Evolutionary conservation across 805 yeast genomes (phyloP).

Genomic region (Candida cerambycidarum): DNA sequence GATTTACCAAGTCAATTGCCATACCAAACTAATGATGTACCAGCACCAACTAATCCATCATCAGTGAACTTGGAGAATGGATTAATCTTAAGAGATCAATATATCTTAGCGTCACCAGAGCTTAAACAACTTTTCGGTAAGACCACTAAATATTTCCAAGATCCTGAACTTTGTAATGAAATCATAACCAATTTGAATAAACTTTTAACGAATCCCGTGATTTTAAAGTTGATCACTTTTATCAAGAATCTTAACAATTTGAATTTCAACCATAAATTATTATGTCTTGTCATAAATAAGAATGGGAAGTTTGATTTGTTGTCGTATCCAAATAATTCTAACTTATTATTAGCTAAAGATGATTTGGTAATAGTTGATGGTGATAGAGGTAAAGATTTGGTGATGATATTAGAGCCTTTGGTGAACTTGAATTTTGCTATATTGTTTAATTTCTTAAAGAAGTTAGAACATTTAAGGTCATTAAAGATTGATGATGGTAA

Average conservation of each 20-base stretch:
- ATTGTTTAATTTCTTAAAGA: slow-evolving; percentile 70
- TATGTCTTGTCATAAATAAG: slow-evolving; percentile 55
- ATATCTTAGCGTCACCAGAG: slow-evolving; percentile 59
- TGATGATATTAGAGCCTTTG: slow-evolving; percentile 65
- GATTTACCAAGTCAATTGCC: slow-evolving; percentile 19
- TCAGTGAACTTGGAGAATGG: slow-evolving; percentile 59
- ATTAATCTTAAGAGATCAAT: slow-evolving; percentile 51
- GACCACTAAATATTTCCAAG: slow-evolving; percentile 55
- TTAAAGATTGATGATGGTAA: slow-evolving; percentile 33
- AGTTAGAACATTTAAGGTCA: slow-evolving; percentile 65
- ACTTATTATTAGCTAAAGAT: slow-evolving; percentile 52
- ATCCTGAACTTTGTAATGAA: slow-evolving; percentile 24
- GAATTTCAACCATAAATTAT: slow-evolving; percentile 39
- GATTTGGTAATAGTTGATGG: slow-evolving; percentile 82
- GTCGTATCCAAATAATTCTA: slow-evolving; percentile 65
- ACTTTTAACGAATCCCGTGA: slow-evolving; percentile 27
- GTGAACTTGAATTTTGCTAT: slow-evolving; percentile 65
- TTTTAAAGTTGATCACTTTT: slow-evolving; percentile 34
- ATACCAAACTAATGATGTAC: slow-evolving; percentile 7
- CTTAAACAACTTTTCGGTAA: slow-evolving; percentile 49
- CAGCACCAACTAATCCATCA: slow-evolving; percentile 12
- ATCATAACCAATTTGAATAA: slow-evolving; percentile 27
- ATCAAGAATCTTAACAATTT: slow-evolving; percentile 42
- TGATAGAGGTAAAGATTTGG: slow-evolving; percentile 80
- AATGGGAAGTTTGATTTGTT: slow-evolving; percentile 70